Base-by-base conservation (phyloP, 768 basidiomycete genomes). In the Coprinellus micaceus region DNA sequence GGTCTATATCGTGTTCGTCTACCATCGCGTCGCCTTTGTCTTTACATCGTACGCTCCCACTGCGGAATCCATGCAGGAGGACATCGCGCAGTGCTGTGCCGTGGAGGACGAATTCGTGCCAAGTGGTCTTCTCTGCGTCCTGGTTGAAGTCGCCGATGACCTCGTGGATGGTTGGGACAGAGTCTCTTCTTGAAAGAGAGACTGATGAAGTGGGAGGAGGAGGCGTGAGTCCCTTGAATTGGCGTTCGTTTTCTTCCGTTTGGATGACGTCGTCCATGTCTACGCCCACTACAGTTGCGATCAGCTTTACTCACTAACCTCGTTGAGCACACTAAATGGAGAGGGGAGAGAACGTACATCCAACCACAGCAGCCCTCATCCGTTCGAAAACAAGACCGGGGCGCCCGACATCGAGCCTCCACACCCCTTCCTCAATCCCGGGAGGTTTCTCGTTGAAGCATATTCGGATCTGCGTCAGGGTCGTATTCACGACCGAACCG, bases 31-130 rank as follows among this genome's bases (percentile, higher is more conserved):
- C n/a, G n/a, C n/a, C n/a, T n/a, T n/a, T n/a, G n/a, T n/a, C n/a
- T n/a, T n/a, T n/a, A n/a, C n/a, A n/a, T n/a, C n/a, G n/a, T n/a
- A n/a, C n/a, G n/a, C n/a, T n/a, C n/a, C n/a, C n/a, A n/a, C n/a
- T n/a, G n/a, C n/a, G n/a, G n/a, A 88, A 88, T 2, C 82, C 76
- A 19, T 78, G 77, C 2, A 96, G 72, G 13, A 95, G 61, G 1
- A 86, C 73, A 60, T 94, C 86, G 25, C 91, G 81, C 12, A 95
- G 72, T 54, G 79, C 71, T 2, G 91, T 93, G 0, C 92, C 93
- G 41, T 81, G 77, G 0, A 90, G 64, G 21, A 89, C 2, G 60
- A 61, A 21, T 61, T 53, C 46, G 6, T 9, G 4, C n/a, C n/a
- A 4, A n/a, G 11, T n/a, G 46, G 10, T 44, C 19, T 21, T 44